A percentile compares a stretch with the other conserved stretches of the same genome.
Evolutionary conservation across 2,329 filamentous ascomycete species (phyloP).

Genomic region (Orbilia javanica): DNA sequence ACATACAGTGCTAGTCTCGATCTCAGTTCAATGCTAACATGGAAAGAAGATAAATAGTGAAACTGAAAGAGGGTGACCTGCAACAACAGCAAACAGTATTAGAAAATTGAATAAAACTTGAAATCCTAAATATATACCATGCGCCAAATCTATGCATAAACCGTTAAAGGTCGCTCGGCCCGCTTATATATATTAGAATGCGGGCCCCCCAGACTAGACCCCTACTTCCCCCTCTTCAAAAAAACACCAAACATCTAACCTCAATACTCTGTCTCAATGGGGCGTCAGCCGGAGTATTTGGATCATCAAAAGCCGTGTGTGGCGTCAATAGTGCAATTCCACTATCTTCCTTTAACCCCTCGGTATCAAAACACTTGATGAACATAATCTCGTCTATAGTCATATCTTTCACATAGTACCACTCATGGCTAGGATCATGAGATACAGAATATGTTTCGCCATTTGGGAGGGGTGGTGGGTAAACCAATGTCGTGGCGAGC

Average conservation of each 20-base stretch:
- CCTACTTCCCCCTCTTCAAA: slow-evolving; percentile 8
- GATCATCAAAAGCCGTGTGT: slow-evolving; percentile 84
- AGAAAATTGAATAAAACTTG: neutral
- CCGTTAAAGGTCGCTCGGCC: neutral
- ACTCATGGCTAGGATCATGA: slow-evolving; percentile 74
- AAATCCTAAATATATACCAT: neutral
- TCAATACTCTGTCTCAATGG: slow-evolving; percentile 88
- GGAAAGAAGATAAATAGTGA: neutral
- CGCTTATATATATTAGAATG: neutral
- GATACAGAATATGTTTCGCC: slow-evolving; percentile 79
- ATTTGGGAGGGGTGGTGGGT: slow-evolving; percentile 71
- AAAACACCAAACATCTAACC: slow-evolving; percentile 78
- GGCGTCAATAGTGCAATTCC: slow-evolving; percentile 66
- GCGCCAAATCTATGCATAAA: slow-evolving; percentile 25
- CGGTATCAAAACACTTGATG: slow-evolving; percentile 82
- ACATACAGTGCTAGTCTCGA: too few species aligned
- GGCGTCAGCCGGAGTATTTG: slow-evolving; percentile 76
- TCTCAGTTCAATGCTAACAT: too few species aligned
- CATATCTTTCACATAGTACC: slow-evolving; percentile 87
- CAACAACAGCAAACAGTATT: neutral
- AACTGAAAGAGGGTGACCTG: neutral
- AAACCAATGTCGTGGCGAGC: slow-evolving; percentile 73
- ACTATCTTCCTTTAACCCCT: slow-evolving; percentile 42
- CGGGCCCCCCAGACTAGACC: too few species aligned
- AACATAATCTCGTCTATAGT: slow-evolving; percentile 77